These are phyloP conservation scores for Metroxylon sagu DNA, from an alignment of 176 grass and related monocot species.

Conservation along the genomic window DNA sequence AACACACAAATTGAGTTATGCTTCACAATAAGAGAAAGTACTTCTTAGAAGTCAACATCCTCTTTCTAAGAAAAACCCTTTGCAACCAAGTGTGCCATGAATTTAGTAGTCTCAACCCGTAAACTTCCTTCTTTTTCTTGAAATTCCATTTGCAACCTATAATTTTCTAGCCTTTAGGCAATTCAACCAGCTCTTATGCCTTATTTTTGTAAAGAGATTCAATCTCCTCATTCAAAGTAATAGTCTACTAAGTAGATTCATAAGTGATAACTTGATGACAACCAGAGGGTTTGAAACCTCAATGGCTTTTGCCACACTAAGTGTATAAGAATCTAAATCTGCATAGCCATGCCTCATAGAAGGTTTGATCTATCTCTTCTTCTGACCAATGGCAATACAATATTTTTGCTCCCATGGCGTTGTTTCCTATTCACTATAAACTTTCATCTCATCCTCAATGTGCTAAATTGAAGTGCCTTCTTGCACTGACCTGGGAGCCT, in stretches of 20 bases:
- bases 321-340: neutral
- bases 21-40: neutral
- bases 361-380: neutral
- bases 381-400: no score
- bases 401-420: neutral
- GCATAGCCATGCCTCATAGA: neutral
- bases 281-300: neutral
- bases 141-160: constrained; percentile 26
- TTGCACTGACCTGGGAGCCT: neutral
- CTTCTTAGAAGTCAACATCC: neutral
- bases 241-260: neutral
- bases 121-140: neutral
- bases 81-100: constrained; percentile 8
- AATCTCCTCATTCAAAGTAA: constrained; percentile 12
- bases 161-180: constrained; percentile 14
- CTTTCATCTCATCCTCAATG: neutral
- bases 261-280: neutral
- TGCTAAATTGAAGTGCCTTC: neutral
- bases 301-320: neutral
- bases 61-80: neutral
- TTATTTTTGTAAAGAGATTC: constrained; percentile 13
- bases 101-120: neutral
- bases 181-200: constrained; percentile 7
- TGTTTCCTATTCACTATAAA: neutral
- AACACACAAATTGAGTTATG: no score